Evolutionary conservation across 2,329 filamentous ascomycete species (phyloP).

Genomic region (Aspergillus sp.): DNA sequence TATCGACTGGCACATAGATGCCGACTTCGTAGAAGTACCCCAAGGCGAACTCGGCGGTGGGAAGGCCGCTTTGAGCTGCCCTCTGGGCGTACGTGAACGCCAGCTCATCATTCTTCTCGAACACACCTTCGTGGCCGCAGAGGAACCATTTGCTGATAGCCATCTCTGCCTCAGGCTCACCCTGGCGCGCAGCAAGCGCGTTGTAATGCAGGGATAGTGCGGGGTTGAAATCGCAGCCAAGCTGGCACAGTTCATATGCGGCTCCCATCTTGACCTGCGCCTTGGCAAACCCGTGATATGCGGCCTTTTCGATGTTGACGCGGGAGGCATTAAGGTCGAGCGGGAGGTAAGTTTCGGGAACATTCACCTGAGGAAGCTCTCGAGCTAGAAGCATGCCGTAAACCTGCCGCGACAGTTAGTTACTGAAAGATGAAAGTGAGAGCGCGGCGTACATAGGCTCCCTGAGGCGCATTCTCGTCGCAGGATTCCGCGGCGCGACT

Average conservation of each 20-base stretch:
- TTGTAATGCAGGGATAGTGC: constrained; percentile 95
- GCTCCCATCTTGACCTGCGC: constrained; percentile 97
- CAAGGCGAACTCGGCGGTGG: constrained; percentile 93
- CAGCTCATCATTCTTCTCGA: constrained; percentile 93
- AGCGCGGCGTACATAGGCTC: constrained; percentile 68
- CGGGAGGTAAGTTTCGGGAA: constrained; percentile 74
- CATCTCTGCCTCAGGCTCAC: constrained; percentile 90
- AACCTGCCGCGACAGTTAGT: constrained; percentile 51
- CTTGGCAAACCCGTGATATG: constrained; percentile 93
- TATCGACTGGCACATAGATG: constrained; percentile 82
- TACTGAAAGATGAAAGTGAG: neutral
- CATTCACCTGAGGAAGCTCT: constrained; percentile 85
- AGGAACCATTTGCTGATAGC: constrained; percentile 99
- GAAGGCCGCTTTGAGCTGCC: constrained; percentile 78
- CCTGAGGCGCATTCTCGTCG: constrained; percentile 95
- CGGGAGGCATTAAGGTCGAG: constrained; percentile 74
- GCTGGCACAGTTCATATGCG: constrained; percentile 89
- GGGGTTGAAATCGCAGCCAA: constrained; percentile 94
- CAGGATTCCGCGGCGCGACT: constrained; percentile 80
- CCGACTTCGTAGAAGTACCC: constrained; percentile 98
- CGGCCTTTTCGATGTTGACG: constrained; percentile 93
- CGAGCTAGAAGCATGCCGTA: constrained; percentile 92
- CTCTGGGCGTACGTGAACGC: constrained; percentile 90
- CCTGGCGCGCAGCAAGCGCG: constrained; percentile 86
- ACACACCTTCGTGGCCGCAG: constrained; percentile 89